These are phyloP conservation scores for Candida smagusa DNA, from an alignment of 1,139 yeast species.

Conservation along the genomic window DNA sequence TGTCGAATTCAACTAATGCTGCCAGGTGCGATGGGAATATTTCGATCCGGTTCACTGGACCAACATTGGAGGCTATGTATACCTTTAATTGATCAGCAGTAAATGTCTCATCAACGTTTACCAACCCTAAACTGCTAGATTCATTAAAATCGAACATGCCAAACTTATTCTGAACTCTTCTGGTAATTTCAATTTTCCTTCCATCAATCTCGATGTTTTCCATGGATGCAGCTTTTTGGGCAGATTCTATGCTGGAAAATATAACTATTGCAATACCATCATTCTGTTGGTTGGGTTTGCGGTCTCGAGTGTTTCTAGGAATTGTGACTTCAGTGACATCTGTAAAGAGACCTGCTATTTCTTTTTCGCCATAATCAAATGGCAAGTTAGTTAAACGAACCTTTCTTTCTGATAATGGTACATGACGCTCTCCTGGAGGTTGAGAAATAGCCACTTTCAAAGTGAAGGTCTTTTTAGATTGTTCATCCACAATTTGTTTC, in stretches of 20 bases:
- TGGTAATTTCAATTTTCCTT: constrained; percentile 43
- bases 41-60: constrained; percentile 38
- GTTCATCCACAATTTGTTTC: constrained; percentile 19
- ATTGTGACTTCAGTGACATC: constrained; percentile 48
- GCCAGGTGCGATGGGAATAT: constrained; percentile 47
- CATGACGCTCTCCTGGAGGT: constrained; percentile 43
- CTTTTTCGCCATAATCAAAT: constrained; percentile 26
- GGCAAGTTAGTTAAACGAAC: constrained; percentile 53
- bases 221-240: constrained; percentile 36
- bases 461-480: constrained; percentile 17
- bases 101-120: constrained; percentile 46
- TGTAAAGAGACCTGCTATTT: constrained; percentile 24
- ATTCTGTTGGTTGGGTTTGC: constrained; percentile 20
- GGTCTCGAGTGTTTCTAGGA: constrained; percentile 37
- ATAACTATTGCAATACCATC: constrained; percentile 61
- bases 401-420: constrained; percentile 52
- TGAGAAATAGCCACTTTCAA: constrained; percentile 59
- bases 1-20: constrained; percentile 53
- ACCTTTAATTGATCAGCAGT: constrained; percentile 38
- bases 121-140: constrained; percentile 38
- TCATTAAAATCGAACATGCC: constrained; percentile 25
- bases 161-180: constrained; percentile 18
- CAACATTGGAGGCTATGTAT: constrained; percentile 30
- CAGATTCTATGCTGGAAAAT: constrained; percentile 36
- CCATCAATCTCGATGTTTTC: constrained; percentile 38